Evolutionary conservation across 805 yeast species (phyloP), one percentile per base, ranked within the genome.

Genomic region (Wickerhamomyces chambardii): DNA sequence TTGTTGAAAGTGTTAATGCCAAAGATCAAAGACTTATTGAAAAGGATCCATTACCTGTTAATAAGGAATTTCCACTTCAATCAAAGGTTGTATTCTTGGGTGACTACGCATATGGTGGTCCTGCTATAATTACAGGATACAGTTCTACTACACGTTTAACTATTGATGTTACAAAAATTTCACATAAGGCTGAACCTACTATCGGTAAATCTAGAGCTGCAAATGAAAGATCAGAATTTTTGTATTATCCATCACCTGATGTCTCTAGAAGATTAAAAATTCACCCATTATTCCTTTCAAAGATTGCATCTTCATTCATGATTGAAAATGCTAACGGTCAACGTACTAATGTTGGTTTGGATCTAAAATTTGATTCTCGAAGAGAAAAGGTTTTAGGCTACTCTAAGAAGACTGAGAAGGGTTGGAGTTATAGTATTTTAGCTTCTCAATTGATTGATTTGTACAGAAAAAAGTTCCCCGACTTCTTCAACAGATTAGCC

Each of bases 351-450:
- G 64, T 92, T 48, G 97, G 97, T 16, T 64, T 92, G 43, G 84
- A 81, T 38, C 66, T 92, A 55, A 89, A 89, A 59, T 83, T 79
- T 57, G 95, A 89, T 44, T 73, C 74, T 17, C 73, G 75, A 40
- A 75, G 86, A 46, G 71, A 74, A 48, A 90, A 90, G 58, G 97
- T 85, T 4, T 66, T 89, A 42, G 98, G 97, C 5, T 90, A 77
- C 61, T 77, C 96, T 2, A 71, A 78, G 39, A 76, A 78, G 49
- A 64, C 59, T 29, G 70, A 64, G 18, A 66, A 67, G 34, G 78
- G 76, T 17, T 92, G 98, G 98, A 86, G 78, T 46, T 92, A 66
- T 56, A 83, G 94, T 43, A 77, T 75, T 9, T 61, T 80, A 46
- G 94, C 97, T 0, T 58, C 83, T 28, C 66, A 71, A 25, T 63